Evolutionary conservation across 306 rosid genomes (phyloP), one percentile per base, ranked within the genome.

Genomic region (Cucurbita moschata): DNA sequence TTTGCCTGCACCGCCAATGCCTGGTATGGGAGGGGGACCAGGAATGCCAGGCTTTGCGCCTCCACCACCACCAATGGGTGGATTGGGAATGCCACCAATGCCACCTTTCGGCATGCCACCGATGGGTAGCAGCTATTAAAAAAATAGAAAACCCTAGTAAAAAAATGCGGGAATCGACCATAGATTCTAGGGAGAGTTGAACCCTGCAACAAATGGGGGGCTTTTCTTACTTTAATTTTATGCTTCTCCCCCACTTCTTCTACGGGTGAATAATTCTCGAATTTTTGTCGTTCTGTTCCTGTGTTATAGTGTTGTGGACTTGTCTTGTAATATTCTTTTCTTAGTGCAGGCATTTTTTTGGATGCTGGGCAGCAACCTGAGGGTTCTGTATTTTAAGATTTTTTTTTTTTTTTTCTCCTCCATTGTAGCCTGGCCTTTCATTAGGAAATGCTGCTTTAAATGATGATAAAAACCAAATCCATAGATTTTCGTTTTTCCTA

Each of bases 21-120:
- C 96, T 8, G 96, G 96, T 54, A 90, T 92, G 95, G 96, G 89
- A 61, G 91, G 89, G 61, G 91, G 91, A 53, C 79, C 86, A 5
- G 88, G 89, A 52, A 86, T 85, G 89, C 90, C 89, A 75, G 98
- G 97, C 10, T 90, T 88, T 72, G 91, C 46, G 78, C 94, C 80
- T 47, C 86, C 89, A 52, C 92, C 96, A 4, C 97, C 96, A 10
- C 86, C 83, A 55, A 90, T 89, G 97, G 96, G 96, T n/a, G 98
- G 98, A 78, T 37, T 90, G 82, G 98, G 98, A 64, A 92, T 90
- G 98, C 98, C 97, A 8, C 97, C 98, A 16, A 87, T 93, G 98
- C 98, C 98, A 60, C 96, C 97, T 42, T 94, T 61, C 74, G 98
- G 98, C 76, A 94, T 90, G 98, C 97, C 98, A 71, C 91, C 98